phyloP scores from a whole-genome alignment of 2,329 filamentous ascomycete genomes.

The Diaporthe velutina region DNA sequence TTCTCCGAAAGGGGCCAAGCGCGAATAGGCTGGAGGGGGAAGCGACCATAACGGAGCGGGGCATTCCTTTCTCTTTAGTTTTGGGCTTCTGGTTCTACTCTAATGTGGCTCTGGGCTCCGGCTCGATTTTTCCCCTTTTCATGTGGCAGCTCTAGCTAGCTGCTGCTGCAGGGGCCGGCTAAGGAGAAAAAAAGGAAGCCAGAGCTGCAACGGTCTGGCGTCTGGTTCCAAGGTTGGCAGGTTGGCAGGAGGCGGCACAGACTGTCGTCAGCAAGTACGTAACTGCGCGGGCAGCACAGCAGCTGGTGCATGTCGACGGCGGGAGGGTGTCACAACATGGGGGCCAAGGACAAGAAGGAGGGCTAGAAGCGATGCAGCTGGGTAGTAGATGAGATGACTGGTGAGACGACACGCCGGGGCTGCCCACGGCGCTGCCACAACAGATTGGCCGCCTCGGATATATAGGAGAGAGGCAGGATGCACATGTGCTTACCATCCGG shows the following conservation, averaged over 20 bases:
- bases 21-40: constrained; percentile 4
- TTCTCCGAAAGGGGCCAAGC: constrained; percentile 11
- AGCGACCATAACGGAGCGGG: constrained; percentile 11
- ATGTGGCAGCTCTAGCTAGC: constrained; percentile 26
- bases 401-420: constrained; percentile 5
- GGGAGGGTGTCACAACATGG: constrained; percentile 29
- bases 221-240: constrained; percentile 9
- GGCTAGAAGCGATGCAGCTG: neutral
- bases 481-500: constrained; percentile 25
- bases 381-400: constrained; percentile 16
- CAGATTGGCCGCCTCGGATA: constrained; percentile 30
- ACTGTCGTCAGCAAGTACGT: constrained; percentile 20
- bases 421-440: constrained; percentile 6
- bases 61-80: constrained; percentile 20
- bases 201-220: constrained; percentile 20
- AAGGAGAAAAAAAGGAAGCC: neutral
- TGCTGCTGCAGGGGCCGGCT: constrained; percentile 18
- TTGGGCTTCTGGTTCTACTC: neutral
- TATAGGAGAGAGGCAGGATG: constrained; percentile 20
- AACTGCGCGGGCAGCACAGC: neutral
- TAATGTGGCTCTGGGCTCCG: neutral
- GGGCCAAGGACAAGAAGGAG: constrained; percentile 1
- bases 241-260: constrained; percentile 28
- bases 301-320: neutral
- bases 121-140: constrained; percentile 7